Base-by-base conservation (phyloP, 1,284 basidiomycete genomes). In the Moesziomyces sp. region DNA sequence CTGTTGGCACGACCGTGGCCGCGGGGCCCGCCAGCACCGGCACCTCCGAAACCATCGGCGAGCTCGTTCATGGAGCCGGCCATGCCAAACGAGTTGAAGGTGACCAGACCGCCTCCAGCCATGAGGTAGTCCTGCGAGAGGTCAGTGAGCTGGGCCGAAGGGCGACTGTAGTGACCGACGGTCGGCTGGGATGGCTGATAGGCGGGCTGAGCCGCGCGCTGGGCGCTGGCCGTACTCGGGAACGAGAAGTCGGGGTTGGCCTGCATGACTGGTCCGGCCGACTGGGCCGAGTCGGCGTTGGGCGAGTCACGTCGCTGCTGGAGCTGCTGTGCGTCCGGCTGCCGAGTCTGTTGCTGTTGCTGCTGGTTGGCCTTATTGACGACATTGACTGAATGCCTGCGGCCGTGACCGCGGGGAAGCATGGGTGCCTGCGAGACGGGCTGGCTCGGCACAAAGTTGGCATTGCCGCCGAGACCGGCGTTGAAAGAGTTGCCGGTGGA, bases 331-430 rank as follows among this genome's bases (percentile, higher is more conserved):
- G 23, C 26, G 10, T 43, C 38, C 19, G 35, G 19, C 24, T 58
- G 46, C 16, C 38, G 40, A 2, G 34, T 40, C 45, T 63, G 48
- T 23, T 52, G 58, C n/a, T 54, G 44, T 30, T 55, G 52, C 46
- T 67, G 73, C 61, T 73, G 68, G n/a, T 70, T 82, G 40, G 82
- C 67, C 69, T 85, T 84, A 80, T 84, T 85, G 74, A 84, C 80
- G 44, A 96, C 93, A 78, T 96, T 97, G 72, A 97, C 92, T 77
- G 93, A 96, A 86, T 97, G 95, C 70, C 96, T 89, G 58, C 96
- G 89, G 49, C 92, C 92, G 83, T 99, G 96, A 28, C 92, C 92
- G 70, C 91, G 90, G 8, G 84, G 82, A 16, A 77, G 63, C 19
- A 46, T 68, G 24, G 66, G 19, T 42, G 50, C 9, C 38, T 52